Evolutionary conservation across 768 basidiomycete species (phyloP).

Genomic region (Collybia nuda): DNA sequence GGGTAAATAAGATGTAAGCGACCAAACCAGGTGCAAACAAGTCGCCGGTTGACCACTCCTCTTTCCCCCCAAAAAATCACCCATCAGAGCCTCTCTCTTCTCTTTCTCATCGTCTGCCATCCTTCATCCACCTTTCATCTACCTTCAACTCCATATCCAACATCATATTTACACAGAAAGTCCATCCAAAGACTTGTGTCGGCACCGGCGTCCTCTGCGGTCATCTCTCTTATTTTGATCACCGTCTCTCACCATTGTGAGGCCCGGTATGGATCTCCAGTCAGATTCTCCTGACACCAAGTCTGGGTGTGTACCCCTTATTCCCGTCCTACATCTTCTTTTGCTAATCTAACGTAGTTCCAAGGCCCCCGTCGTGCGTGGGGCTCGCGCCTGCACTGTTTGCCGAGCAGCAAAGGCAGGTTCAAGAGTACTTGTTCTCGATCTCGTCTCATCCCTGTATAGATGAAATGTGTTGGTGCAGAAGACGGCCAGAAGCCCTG

Average conservation of each 20-base stretch:
- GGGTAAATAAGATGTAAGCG: conserved; percentile 28
- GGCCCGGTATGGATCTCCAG: conserved; percentile 35
- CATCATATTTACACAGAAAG: conserved; percentile 7
- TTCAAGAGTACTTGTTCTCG: conserved; percentile 12
- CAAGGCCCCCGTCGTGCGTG: conserved; percentile 51
- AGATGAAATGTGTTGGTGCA: conserved; percentile 93
- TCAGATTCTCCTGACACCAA: conserved; percentile 20
- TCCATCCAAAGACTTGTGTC: neutral
- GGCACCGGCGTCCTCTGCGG: conserved; percentile 13
- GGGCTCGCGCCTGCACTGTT: conserved; percentile 75
- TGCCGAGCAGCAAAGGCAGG: conserved; percentile 81
- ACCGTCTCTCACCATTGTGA: conserved; percentile 29
- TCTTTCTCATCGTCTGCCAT: conserved; percentile 13
- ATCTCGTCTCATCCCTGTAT: conserved; percentile 15
- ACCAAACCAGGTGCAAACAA: conserved; percentile 33
- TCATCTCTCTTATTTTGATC: conserved; percentile 33
- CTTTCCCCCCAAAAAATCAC: conserved; percentile 7
- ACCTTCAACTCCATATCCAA: conserved; percentile 1
- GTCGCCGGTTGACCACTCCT: conserved; percentile 23
- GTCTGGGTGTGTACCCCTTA: conserved; percentile 29
- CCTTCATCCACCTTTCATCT: conserved; percentile 6
- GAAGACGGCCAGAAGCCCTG: conserved; percentile 82
- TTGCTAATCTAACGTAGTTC: conserved; percentile 17
- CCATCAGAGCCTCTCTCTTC: conserved; percentile 14
- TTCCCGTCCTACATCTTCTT: conserved; percentile 1